A percentile compares a stretch with the other conserved stretches of the same genome.
phyloP scores from a whole-genome alignment of 208 protist genomes.

The Trypanosoma cruzi region DNA sequence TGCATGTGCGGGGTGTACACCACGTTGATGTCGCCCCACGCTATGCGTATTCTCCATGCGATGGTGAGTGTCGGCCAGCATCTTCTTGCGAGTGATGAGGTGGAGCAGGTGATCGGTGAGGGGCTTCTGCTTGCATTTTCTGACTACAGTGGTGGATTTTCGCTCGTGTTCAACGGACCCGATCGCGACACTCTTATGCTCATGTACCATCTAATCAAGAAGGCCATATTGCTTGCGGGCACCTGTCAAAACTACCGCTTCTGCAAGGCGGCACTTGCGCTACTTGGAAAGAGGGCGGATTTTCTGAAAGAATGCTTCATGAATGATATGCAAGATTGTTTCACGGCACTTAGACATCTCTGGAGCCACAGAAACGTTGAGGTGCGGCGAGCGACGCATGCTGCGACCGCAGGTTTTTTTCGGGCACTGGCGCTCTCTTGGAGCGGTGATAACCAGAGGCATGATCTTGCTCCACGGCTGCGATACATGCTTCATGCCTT shows the following conservation, averaged over 20 bases:
- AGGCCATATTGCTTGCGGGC: constrained; percentile 32
- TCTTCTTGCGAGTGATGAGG: background rate
- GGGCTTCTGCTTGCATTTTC: constrained; percentile 47
- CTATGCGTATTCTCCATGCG: background rate
- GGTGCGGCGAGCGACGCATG: constrained; percentile 42
- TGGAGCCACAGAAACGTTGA: constrained; percentile 64
- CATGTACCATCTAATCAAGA: constrained; percentile 46
- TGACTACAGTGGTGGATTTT: constrained; percentile 35
- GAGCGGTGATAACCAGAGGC: background rate
- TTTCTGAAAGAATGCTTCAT: constrained; percentile 36
- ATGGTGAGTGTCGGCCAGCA: background rate
- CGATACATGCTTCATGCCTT: constrained; percentile 18
- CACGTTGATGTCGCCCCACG: background rate
- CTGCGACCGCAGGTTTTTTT: constrained; percentile 41
- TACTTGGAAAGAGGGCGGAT: constrained; percentile 32
- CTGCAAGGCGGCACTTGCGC: constrained; percentile 40
- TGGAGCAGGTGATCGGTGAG: constrained; percentile 39
- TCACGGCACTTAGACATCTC: constrained; percentile 26
- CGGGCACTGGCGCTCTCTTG: constrained; percentile 30
- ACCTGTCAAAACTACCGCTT: constrained; percentile 38
- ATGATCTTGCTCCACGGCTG: background rate
- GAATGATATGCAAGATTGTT: constrained; percentile 29
- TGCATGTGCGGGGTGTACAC: background rate
- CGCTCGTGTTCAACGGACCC: constrained; percentile 20
- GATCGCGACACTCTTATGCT: constrained; percentile 17